Evolutionary conservation across 1,284 basidiomycete species (phyloP).

Genomic region (Moniliophthora roreri): DNA sequence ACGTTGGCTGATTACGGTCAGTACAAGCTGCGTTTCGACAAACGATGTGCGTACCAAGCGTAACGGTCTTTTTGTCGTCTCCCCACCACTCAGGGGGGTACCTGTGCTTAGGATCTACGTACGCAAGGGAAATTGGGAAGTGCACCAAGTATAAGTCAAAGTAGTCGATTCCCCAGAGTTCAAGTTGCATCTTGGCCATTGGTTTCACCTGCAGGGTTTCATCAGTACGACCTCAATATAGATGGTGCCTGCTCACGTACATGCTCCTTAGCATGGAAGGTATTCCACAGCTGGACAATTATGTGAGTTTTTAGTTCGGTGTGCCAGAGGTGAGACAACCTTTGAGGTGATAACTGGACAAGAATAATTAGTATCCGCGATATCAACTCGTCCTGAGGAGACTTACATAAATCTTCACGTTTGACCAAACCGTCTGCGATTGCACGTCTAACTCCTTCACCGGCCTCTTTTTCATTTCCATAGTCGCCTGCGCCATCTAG

Average conservation of each 20-base stretch:
- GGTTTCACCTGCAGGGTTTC: slow-evolving; percentile 45
- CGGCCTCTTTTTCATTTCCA: slow-evolving; percentile 88
- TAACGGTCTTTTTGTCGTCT: slow-evolving; percentile 56
- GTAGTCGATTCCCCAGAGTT: slow-evolving; percentile 77
- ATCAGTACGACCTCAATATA: neutral
- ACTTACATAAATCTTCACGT: slow-evolving; percentile 76
- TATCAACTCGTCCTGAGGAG: slow-evolving; percentile 13
- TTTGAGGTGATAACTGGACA: slow-evolving; percentile 66
- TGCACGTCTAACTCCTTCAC: slow-evolving; percentile 70
- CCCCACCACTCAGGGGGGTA: slow-evolving; percentile 82
- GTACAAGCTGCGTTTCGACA: slow-evolving; percentile 10
- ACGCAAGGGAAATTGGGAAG: slow-evolving; percentile 76
- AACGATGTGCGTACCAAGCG: slow-evolving; percentile 39
- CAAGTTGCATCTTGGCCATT: slow-evolving; percentile 61
- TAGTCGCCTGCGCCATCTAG: slow-evolving; percentile 84
- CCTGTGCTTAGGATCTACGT: slow-evolving; percentile 71
- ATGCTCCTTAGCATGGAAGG: slow-evolving; percentile 72
- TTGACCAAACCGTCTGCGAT: slow-evolving; percentile 74
- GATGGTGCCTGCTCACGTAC: slow-evolving; percentile 34
- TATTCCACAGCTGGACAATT: slow-evolving; percentile 77
- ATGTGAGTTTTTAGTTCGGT: too few species aligned
- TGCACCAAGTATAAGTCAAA: slow-evolving; percentile 79
- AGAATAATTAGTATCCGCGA: neutral
- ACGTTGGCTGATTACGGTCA: slow-evolving; percentile 47
- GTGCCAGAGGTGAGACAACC: too few species aligned